Conservation (phyloP, 176 grass and related monocot genomes). For the Olyra latifolia region DNA sequence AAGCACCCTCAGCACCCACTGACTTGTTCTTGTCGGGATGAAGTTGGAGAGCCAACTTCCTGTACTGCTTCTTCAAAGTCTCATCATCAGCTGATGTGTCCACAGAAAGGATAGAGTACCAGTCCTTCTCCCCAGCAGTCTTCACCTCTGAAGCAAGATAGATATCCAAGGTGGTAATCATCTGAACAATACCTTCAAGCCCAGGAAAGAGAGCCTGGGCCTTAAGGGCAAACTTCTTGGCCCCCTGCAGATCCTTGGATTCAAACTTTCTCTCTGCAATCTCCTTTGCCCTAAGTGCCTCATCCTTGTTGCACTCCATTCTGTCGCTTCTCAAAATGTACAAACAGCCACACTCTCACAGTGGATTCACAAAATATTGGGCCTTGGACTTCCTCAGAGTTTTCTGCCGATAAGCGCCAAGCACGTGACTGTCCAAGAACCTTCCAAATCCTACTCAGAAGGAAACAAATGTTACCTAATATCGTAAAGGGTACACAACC, state of each 20-base stretch:
- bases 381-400: background rate
- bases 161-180: slow-evolving; percentile 40
- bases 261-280: slow-evolving; percentile 40
- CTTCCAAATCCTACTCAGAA: slow-evolving; percentile 1
- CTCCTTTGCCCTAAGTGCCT: slow-evolving; percentile 44
- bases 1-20: slow-evolving; percentile 45
- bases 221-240: slow-evolving; percentile 47
- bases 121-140: slow-evolving; percentile 32
- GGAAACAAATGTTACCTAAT: slow-evolving; percentile 5
- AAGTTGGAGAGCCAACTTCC: slow-evolving; percentile 29
- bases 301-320: slow-evolving; percentile 53
- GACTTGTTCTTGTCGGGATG: slow-evolving; percentile 43
- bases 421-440: background rate
- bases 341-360: background rate
- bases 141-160: slow-evolving; percentile 39
- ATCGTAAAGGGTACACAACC: background rate
- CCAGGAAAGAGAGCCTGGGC: slow-evolving; percentile 38
- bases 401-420: background rate
- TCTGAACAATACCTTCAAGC: slow-evolving; percentile 40
- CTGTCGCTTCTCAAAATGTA: background rate
- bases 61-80: slow-evolving; percentile 23
- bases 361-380: background rate
- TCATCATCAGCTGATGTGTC: slow-evolving; percentile 15
- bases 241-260: slow-evolving; percentile 39
- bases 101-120: slow-evolving; percentile 46